Evolutionary conservation across 176 grass and related monocot genomes (phyloP).

Genomic region (Luzula sylvatica): DNA sequence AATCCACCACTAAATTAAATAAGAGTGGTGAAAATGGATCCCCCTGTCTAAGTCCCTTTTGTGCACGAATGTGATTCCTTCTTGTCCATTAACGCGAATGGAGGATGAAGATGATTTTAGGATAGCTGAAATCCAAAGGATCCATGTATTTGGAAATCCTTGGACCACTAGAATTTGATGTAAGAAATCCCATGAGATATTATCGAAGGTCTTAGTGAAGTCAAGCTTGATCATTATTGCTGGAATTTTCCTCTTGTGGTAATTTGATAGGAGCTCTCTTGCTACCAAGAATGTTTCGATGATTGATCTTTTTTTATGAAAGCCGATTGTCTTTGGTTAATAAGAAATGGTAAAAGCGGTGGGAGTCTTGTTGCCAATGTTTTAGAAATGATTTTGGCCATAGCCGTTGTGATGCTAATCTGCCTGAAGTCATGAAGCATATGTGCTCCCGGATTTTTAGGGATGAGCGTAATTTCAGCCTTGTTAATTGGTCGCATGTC

Average conservation of each 20-base stretch:
- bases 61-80: neutral
- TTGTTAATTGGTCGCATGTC: no score
- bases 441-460: neutral
- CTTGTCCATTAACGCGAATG: neutral
- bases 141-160: neutral
- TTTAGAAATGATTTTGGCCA: neutral
- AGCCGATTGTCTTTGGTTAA: neutral
- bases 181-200: neutral
- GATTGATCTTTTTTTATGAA: neutral
- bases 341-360: neutral
- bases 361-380: neutral
- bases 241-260: neutral
- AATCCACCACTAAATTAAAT: neutral
- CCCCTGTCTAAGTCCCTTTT: neutral
- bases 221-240: neutral
- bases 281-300: neutral
- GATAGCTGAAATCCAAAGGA: neutral
- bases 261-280: neutral
- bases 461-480: neutral
- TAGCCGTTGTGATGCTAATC: neutral
- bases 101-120: neutral
- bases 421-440: neutral
- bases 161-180: neutral
- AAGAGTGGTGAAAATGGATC: neutral
- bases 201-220: neutral